phyloP scores from a whole-genome alignment of 2,329 filamentous ascomycete species.

The Rhytidhysteron rufulum region DNA sequence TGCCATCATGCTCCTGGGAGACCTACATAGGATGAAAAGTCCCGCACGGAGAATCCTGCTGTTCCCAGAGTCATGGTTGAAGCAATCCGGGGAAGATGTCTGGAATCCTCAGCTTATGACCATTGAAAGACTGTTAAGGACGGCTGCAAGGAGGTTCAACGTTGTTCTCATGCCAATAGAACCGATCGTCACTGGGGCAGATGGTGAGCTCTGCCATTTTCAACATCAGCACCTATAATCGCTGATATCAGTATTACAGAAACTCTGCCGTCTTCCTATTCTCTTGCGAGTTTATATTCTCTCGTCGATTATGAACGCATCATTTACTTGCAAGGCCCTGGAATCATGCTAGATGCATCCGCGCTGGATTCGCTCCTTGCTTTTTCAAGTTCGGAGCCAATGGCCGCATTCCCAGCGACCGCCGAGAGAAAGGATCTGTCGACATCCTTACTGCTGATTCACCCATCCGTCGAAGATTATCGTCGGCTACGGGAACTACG shows the following conservation, averaged over 20 bases:
- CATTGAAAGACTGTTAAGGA: constrained; percentile 41
- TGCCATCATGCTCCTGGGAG: constrained; percentile 48
- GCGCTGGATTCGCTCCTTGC: constrained; percentile 43
- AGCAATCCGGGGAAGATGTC: constrained; percentile 30
- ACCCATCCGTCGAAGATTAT: constrained; percentile 30
- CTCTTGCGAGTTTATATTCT: constrained; percentile 43
- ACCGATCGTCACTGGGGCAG: constrained; percentile 32
- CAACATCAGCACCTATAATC: too few species aligned
- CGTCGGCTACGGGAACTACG: constrained; percentile 27
- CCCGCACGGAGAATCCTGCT: constrained; percentile 44
- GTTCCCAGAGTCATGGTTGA: constrained; percentile 40
- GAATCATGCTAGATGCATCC: constrained; percentile 44
- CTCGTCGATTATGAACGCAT: constrained; percentile 44
- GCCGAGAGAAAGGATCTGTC: constrained; percentile 26
- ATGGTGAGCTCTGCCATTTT: constrained; percentile 18
- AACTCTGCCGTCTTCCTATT: constrained; percentile 37
- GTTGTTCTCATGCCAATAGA: constrained; percentile 44
- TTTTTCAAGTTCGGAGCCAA: constrained; percentile 33
- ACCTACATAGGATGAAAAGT: constrained; percentile 42
- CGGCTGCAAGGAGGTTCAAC: constrained; percentile 44
- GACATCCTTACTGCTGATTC: constrained; percentile 35
- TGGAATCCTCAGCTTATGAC: constrained; percentile 42
- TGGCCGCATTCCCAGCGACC: constrained; percentile 32
- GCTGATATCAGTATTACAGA: too few species aligned
- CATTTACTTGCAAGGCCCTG: constrained; percentile 43